Conservation (phyloP, 306 rosid genomes). For the Ceratonia siliqua region DNA sequence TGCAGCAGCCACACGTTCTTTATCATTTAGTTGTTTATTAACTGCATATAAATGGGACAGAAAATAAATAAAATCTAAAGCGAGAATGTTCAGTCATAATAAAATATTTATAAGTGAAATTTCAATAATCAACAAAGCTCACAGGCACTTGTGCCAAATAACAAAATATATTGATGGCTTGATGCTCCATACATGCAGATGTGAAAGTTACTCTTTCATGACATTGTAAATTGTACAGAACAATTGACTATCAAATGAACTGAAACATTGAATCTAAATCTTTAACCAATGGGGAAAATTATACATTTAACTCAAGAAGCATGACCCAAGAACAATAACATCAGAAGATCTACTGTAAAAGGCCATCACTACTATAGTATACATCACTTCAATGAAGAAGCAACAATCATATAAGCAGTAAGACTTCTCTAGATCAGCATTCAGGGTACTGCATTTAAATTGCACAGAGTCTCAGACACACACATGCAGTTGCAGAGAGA, state of each 20-base stretch:
- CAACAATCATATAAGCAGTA: background rate
- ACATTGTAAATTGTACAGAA: background rate
- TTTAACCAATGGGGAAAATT: background rate
- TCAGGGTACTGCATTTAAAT: background rate
- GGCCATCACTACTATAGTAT: conserved; percentile 6
- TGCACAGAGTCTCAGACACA: background rate
- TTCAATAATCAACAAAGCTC: background rate
- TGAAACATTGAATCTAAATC: conserved; percentile 7
- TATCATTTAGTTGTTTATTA: conserved; percentile 91
- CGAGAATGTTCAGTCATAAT: background rate
- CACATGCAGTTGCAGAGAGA: background rate
- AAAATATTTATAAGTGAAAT: conserved; percentile 12
- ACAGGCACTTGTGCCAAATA: conserved; percentile 1
- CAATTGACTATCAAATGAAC: conserved; percentile 19
- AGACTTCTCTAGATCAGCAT: background rate
- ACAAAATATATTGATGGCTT: background rate
- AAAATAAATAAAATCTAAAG: background rate
- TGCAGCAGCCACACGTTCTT: conserved; percentile 94
- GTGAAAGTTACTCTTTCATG: background rate
- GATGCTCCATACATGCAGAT: background rate
- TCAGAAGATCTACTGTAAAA: conserved; percentile 5
- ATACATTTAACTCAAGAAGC: background rate
- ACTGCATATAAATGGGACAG: conserved; percentile 50
- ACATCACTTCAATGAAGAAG: conserved; percentile 21
- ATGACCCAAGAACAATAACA: background rate